These are phyloP conservation scores for Neurospora sp. DNA, from an alignment of 495 filamentous ascomycete genomes.

Conservation along the genomic window DNA sequence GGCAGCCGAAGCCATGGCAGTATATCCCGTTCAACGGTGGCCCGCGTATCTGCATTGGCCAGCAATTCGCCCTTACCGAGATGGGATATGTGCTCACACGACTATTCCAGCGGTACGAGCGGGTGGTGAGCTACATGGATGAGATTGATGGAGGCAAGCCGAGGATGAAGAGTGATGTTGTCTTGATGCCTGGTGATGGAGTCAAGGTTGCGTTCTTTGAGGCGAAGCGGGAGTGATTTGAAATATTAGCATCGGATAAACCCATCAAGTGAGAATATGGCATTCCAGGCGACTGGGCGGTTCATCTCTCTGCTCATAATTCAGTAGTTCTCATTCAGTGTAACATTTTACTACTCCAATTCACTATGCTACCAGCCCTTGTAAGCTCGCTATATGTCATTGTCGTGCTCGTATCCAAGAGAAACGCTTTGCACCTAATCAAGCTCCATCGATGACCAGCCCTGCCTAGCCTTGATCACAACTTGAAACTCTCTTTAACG, in stretches of 20 bases:
- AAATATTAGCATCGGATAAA: not conserved
- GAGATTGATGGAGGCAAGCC: conserved; percentile 38
- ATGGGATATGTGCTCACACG: conserved; percentile 64
- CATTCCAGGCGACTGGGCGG: not conserved
- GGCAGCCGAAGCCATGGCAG: conserved; percentile 58
- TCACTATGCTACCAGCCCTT: not conserved
- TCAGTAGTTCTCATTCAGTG: not conserved
- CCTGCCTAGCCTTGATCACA: conserved; percentile 3
- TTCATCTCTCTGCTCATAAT: not conserved
- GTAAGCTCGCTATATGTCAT: not conserved
- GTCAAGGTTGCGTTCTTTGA: conserved; percentile 52
- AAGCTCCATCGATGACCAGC: not conserved
- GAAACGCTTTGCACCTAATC: not conserved
- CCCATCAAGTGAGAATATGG: not conserved
- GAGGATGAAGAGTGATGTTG: conserved; percentile 53
- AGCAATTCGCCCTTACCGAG: conserved; percentile 74
- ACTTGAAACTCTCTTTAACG: conserved; percentile 53
- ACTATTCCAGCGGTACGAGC: conserved; percentile 60
- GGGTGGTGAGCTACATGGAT: conserved; percentile 41
- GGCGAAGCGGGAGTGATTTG: conserved; percentile 16
- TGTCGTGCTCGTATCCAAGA: not conserved
- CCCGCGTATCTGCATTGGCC: conserved; percentile 81
- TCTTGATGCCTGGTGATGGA: conserved; percentile 51
- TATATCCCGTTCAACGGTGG: conserved; percentile 78
- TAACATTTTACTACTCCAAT: not conserved